Percentiles rank a stretch among this genome's conserved stretches.
These are phyloP conservation scores for Aspergillus quadrilineatus DNA, from an alignment of 2,329 filamentous ascomycete genomes.

Conservation along the genomic window DNA sequence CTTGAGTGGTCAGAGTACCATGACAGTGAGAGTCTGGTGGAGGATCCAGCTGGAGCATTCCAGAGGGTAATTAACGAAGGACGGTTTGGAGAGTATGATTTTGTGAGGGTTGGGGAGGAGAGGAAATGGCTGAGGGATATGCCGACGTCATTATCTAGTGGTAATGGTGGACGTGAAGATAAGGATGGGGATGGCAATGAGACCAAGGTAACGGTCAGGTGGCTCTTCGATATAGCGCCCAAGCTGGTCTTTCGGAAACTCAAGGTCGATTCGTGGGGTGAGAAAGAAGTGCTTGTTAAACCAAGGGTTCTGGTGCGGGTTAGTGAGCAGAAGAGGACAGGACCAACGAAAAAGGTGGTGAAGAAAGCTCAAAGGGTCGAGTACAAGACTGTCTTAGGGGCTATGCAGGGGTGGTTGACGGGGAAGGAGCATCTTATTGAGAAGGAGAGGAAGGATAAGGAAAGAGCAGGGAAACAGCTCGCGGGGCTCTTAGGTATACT, in stretches of 20 bases:
- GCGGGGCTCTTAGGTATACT: neutral
- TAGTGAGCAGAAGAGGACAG: neutral
- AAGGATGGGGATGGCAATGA: neutral
- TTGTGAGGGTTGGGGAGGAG: neutral
- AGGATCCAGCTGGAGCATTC: neutral
- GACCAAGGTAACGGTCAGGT: neutral
- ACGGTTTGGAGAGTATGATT: neutral
- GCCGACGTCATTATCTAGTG: neutral
- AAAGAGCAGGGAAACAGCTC: neutral
- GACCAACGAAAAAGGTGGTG: neutral
- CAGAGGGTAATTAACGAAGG: neutral
- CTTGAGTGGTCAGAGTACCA: constrained; percentile 6
- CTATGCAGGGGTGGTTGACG: neutral
- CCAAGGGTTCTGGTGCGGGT: constrained; percentile 3
- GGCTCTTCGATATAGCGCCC: constrained; percentile 9
- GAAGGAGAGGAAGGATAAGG: neutral
- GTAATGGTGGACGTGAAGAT: neutral
- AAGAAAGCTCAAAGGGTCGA: neutral
- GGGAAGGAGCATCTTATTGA: neutral
- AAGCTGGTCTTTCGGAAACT: constrained; percentile 5
- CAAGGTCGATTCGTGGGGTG: constrained; percentile 7
- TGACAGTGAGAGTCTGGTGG: neutral
- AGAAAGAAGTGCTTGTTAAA: neutral
- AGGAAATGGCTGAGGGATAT: constrained; percentile 1
- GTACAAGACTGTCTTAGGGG: neutral